Base-by-base conservation (phyloP, 192 early-diverging fungal species). In the Funneliformis mosseae region DNA sequence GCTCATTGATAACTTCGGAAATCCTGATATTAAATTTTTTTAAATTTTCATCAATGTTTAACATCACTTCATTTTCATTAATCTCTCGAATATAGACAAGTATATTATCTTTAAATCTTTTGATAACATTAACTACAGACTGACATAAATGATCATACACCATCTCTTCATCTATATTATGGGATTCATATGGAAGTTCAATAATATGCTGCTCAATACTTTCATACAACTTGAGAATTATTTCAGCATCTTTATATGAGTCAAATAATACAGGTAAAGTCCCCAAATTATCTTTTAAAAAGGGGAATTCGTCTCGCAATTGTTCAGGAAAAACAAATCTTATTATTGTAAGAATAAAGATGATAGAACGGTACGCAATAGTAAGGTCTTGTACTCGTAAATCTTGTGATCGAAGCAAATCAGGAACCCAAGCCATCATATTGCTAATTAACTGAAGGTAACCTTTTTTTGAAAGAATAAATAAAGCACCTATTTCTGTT, bases 191-290 rank as follows among this genome's bases (percentile, higher is more conserved):
- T 68, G 77, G 46, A 46, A 79, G 77, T 33, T 79, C 77, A 25
- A 79, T 43, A 63, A 79, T 66, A 48, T 68, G 66, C 69, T 79
- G 77, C 10, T 69, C 77, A 10, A 79, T 79, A 28, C 48, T 69
- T 55, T 79, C 77, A 39, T 79, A 79, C 39, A 45, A 42, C 42
- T 77, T 48, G 27, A 33, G 38, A 61, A 79, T 41, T 69, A 27
- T 43, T 68, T 79, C 77, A 8, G 46, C 25, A 28, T 69, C 77
- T 50, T 79, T 66, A 50, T 25, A 9, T 21, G 77, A 67, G 69
- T 79, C 66, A 48, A 79, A 48, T 55, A 79, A 69, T 18, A 79
- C 7, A n/a, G 67, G 23, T 9, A 79, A 33, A 23, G 64, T 25
- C 27, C 48, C 61, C 6, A 79, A 6, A 12, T 74, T 45, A 9